Evolutionary conservation across 768 basidiomycete species (phyloP).

Genomic region (Leccinum olivaceopallidum): DNA sequence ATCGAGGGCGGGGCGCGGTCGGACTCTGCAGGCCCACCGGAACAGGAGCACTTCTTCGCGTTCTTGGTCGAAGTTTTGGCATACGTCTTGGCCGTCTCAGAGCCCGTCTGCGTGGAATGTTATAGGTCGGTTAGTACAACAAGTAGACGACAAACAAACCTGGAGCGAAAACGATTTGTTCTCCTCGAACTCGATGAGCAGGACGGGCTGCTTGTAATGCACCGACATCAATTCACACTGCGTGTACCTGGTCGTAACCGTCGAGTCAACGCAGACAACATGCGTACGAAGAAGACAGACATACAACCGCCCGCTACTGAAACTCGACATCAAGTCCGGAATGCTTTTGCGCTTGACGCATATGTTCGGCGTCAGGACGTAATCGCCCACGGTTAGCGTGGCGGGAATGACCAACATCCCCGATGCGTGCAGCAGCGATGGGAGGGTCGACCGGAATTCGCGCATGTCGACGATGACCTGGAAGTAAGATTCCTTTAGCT

Average conservation of each 20-base stretch:
- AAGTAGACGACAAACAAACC: constrained; percentile 40
- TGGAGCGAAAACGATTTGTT: constrained; percentile 93
- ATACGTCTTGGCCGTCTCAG: constrained; percentile 65
- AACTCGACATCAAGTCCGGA: constrained; percentile 88
- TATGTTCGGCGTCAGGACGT: constrained; percentile 92
- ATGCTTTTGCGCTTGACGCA: constrained; percentile 96
- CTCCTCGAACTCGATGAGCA: constrained; percentile 97
- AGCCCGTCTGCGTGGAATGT: constrained; percentile 47
- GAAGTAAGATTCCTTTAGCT: neutral
- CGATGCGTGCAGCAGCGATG: constrained; percentile 85
- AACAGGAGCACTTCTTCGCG: constrained; percentile 41
- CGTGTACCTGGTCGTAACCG: constrained; percentile 63
- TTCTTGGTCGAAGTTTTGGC: constrained; percentile 59
- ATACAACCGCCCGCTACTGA: constrained; percentile 91
- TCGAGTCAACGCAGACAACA: neutral
- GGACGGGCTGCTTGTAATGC: constrained; percentile 90
- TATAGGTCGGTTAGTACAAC: neutral
- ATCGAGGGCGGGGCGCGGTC: constrained; percentile 52
- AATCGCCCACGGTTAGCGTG: constrained; percentile 94
- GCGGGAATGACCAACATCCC: constrained; percentile 82
- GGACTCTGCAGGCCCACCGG: constrained; percentile 19
- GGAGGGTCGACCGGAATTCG: constrained; percentile 92
- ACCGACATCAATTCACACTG: constrained; percentile 98
- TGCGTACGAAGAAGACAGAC: constrained; percentile 32
- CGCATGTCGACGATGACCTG: constrained; percentile 97